phyloP scores from a whole-genome alignment of 495 filamentous ascomycete species.

The Evansstolkia leycettana region DNA sequence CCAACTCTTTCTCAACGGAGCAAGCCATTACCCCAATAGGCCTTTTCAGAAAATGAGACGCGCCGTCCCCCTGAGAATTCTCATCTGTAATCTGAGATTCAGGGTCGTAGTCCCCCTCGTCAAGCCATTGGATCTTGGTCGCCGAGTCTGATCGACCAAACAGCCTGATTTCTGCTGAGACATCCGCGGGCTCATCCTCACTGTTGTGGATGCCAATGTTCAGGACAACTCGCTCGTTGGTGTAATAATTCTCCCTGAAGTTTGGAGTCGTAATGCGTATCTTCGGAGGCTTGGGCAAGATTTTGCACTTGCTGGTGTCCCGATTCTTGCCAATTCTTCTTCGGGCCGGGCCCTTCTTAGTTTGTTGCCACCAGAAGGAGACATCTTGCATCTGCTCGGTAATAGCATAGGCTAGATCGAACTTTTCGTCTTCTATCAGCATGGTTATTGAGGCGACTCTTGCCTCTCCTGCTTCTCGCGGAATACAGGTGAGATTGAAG shows the following conservation, averaged over 20 bases:
- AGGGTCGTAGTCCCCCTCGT: conserved; percentile 14
- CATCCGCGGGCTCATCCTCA: conserved; percentile 68
- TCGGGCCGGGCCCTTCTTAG: conserved; percentile 20
- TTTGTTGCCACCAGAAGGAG: conserved; percentile 43
- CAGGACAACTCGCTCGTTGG: conserved; percentile 60
- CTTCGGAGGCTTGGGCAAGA: conserved; percentile 86
- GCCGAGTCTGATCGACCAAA: conserved; percentile 44
- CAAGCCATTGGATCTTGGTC: conserved; percentile 35
- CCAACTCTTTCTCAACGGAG: conserved; percentile 22
- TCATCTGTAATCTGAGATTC: conserved; percentile 10
- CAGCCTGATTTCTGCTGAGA: conserved; percentile 54
- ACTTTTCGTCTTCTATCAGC: conserved; percentile 47
- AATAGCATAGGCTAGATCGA: conserved; percentile 54
- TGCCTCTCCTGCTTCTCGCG: conserved; percentile 71
- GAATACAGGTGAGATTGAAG: conserved; percentile 56
- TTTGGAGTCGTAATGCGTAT: conserved; percentile 58
- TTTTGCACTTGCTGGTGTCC: conserved; percentile 38
- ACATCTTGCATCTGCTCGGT: conserved; percentile 31
- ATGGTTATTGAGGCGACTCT: conserved; percentile 53
- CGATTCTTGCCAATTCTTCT: conserved; percentile 28
- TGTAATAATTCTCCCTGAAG: conserved; percentile 62
- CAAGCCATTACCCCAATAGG: conserved; percentile 36
- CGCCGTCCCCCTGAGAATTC: conserved; percentile 18
- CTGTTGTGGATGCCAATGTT: conserved; percentile 63
- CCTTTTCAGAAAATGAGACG: conserved; percentile 23